Evolutionary conservation across 345 rosid species (phyloP), one percentile per base, ranked within the genome.

Genomic region (Syzygium jambos): DNA sequence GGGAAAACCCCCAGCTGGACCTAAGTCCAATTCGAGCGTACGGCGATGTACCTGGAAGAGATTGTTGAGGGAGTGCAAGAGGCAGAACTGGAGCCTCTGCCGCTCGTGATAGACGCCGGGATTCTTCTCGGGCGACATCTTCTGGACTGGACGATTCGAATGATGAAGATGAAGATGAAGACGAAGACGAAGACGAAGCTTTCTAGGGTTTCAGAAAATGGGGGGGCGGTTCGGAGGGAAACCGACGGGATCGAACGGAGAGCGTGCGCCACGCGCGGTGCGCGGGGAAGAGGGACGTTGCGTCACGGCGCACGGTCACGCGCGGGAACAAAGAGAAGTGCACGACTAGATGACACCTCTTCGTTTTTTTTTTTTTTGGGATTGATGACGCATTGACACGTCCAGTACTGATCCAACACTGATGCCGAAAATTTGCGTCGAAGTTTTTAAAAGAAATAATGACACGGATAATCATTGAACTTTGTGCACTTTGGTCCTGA

Each of bases 11-110:
- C 16, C 12, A 54, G 17, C 43, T 22, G 23, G 12, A 73, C 49
- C 49, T 11, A 34, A 73, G 5, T 38, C 82, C 49, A 38, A 3
- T 38, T 73, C 80, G 21, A 73, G 49, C 49, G 80, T 11, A 41
- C 57, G 53, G 86, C 85, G 12, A 53, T 22, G 87, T 57, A 95
- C 99, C 99, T 96, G 99, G 89, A 96, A 96, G 89, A 98, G 96
- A 91, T 94, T 98, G 94, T 95, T 96, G 88, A 98, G 99, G 17
- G 95, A 88, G 92, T 98, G 99, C 21, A 96, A 87, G 88, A 96
- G 97, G 91, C 99, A 96, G 84, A 94, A 94, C 51, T 98, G 99
- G 17, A 98, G 88, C 86, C 94, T 93, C 89, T 98, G 99, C 86
- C 90, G 94, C 89, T 96, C 99, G 90, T 96, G 99, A 89, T 93